These are phyloP conservation scores for Ceratocystis cubensis DNA, from an alignment of 2,329 filamentous ascomycete species.

Conservation along the genomic window DNA sequence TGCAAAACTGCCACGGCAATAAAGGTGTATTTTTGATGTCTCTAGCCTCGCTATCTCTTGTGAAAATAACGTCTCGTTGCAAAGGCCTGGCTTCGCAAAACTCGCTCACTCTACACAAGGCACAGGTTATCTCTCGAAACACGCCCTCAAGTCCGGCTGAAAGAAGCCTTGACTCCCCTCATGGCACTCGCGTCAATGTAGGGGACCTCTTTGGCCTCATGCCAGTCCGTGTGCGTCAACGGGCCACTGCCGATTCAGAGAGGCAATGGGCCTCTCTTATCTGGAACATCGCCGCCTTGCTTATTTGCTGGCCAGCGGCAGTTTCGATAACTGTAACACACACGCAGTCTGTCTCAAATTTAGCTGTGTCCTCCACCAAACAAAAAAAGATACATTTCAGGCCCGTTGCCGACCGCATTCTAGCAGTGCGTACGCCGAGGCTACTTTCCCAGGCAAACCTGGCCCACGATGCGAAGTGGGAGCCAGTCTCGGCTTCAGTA, in stretches of 20 bases:
- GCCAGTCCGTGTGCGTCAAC: constrained; percentile 78
- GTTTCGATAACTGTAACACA: constrained; percentile 42
- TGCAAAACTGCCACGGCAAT: constrained; percentile 43
- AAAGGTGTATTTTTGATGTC: constrained; percentile 67
- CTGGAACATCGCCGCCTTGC: constrained; percentile 44
- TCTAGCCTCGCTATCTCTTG: constrained; percentile 59
- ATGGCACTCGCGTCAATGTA: constrained; percentile 66
- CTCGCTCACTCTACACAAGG: constrained; percentile 57
- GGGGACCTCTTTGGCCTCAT: constrained; percentile 79
- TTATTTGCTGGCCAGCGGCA: constrained; percentile 55
- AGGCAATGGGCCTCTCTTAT: constrained; percentile 56
- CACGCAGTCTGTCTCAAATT: not conserved
- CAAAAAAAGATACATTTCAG: not conserved
- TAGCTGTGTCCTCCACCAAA: not conserved
- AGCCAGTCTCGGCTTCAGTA: constrained; percentile 55
- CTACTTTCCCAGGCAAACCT: constrained; percentile 54
- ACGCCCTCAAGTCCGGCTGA: constrained; percentile 48
- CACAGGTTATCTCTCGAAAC: constrained; percentile 50
- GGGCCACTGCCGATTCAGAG: constrained; percentile 41
- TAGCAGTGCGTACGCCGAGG: constrained; percentile 28
- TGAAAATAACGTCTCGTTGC: constrained; percentile 65
- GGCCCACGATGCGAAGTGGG: constrained; percentile 47
- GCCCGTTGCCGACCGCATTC: constrained; percentile 8
- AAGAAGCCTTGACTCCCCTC: constrained; percentile 39
- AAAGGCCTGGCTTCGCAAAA: constrained; percentile 47